These are phyloP conservation scores for Plectosphaerella sp. DNA, from an alignment of 2,329 filamentous ascomycete species.

Conservation along the genomic window DNA sequence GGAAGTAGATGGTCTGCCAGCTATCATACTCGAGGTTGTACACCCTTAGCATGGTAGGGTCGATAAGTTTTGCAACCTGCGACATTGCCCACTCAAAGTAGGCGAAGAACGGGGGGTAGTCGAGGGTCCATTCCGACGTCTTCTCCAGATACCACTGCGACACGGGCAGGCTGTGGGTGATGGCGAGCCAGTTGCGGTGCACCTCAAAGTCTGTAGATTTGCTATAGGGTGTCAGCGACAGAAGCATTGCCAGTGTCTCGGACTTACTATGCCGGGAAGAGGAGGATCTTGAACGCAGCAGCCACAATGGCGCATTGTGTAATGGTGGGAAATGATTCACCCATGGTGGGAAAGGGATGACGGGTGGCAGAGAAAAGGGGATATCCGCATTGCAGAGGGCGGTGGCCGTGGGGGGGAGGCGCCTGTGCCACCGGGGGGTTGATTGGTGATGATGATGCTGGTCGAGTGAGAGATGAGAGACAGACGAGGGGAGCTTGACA, in stretches of 20 bases:
- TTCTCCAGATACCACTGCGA: constrained; percentile 95
- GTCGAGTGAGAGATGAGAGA: not conserved
- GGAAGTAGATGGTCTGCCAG: constrained; percentile 93
- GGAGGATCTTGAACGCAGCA: constrained; percentile 82
- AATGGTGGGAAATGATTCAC: constrained; percentile 80
- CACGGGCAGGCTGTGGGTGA: constrained; percentile 83
- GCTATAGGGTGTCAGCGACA: constrained; percentile 41
- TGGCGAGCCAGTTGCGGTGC: constrained; percentile 96
- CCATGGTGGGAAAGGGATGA: constrained; percentile 49
- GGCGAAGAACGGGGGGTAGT: constrained; percentile 97
- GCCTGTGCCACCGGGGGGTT: not conserved
- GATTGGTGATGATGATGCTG: not conserved
- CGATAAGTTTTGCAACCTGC: constrained; percentile 69
- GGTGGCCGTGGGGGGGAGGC: constrained; percentile 7
- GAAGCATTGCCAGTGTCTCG: not conserved
- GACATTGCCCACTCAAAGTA: constrained; percentile 94
- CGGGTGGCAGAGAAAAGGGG: not conserved
- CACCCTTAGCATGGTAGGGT: constrained; percentile 77
- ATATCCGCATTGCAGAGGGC: constrained; percentile 10
- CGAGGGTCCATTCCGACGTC: constrained; percentile 98
- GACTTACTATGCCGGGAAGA: constrained; percentile 91
- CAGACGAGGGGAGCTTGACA: not conserved
- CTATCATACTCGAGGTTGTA: constrained; percentile 81
- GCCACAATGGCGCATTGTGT: constrained; percentile 82
- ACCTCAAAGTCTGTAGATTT: constrained; percentile 99